Conservation (phyloP, 768 basidiomycete genomes). For the Austroboletus eburneus region DNA sequence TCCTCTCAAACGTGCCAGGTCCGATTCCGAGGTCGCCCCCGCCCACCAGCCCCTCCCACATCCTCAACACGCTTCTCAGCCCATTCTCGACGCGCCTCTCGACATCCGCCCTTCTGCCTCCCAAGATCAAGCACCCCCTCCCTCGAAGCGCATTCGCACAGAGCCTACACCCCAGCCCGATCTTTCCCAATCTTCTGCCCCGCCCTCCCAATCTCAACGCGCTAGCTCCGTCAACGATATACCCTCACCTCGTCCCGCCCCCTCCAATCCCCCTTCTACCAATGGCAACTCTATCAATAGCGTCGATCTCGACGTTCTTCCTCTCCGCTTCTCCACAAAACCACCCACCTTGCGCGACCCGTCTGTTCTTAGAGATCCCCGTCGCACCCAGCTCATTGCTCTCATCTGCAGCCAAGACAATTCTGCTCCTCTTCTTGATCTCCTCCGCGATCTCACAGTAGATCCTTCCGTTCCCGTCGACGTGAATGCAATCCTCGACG, state of each 20-base stretch:
- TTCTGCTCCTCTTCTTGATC: constrained; percentile 53
- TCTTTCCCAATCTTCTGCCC: constrained; percentile 18
- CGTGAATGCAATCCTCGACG: constrained; percentile 84
- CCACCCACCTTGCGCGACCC: constrained; percentile 55
- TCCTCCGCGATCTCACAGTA: constrained; percentile 60
- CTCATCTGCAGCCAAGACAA: constrained; percentile 71
- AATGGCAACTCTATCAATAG: constrained; percentile 44
- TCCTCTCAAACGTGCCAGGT: constrained; percentile 58
- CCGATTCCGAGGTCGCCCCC: constrained; percentile 55
- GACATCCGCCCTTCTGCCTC: constrained; percentile 46
- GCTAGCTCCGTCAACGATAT: constrained; percentile 31
- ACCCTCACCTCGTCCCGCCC: constrained; percentile 38
- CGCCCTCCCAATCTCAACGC: constrained; percentile 20
- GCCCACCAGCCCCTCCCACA: constrained; percentile 13
- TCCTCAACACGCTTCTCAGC: constrained; percentile 19
- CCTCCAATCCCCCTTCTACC: constrained; percentile 41
- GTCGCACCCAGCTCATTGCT: constrained; percentile 60
- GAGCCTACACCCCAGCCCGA: constrained; percentile 42
- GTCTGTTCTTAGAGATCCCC: constrained; percentile 44
- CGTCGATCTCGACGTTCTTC: constrained; percentile 41
- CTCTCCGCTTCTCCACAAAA: constrained; percentile 65
- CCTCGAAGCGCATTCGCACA: constrained; percentile 66
- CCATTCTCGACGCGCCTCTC: constrained; percentile 30
- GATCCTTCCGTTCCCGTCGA: constrained; percentile 42
- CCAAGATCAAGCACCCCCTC: constrained; percentile 62